Percentiles rank a stretch among this genome's conserved stretches.
These are phyloP conservation scores for Aquilaria malaccensis DNA, from an alignment of 345 rosid species.

Conservation along the genomic window DNA sequence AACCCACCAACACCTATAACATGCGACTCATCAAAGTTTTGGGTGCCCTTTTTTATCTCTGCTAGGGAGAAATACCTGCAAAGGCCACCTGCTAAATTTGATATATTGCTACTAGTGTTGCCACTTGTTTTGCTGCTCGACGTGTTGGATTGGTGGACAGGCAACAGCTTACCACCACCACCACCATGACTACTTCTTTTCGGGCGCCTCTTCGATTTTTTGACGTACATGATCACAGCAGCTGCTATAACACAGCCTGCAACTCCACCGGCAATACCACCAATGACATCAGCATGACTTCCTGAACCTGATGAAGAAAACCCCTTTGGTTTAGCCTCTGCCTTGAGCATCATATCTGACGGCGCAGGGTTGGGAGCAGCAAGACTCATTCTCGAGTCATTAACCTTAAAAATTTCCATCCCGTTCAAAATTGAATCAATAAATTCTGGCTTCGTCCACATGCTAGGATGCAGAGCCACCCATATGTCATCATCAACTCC, in stretches of 20 bases:
- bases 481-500: conserved; percentile 24
- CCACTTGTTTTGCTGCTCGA: conserved; percentile 27
- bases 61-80: conserved; percentile 47
- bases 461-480: conserved; percentile 43
- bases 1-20: conserved; percentile 67
- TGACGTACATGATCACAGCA: conserved; percentile 13
- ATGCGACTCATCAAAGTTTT: conserved; percentile 38
- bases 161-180: conserved; percentile 28
- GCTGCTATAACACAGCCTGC: conserved; percentile 28
- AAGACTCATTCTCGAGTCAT: conserved; percentile 26
- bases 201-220: conserved; percentile 19
- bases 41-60: conserved; percentile 39
- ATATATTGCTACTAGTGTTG: conserved; percentile 22
- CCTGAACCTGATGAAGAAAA: conserved; percentile 12
- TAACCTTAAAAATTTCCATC: conserved; percentile 52
- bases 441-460: conserved; percentile 24
- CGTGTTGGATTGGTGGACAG: conserved; percentile 28
- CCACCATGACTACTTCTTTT: conserved; percentile 8
- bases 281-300: conserved; percentile 13
- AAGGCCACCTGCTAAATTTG: conserved; percentile 45
- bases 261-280: conserved; percentile 34
- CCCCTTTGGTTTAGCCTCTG: conserved; percentile 13
- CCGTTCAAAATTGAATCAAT: conserved; percentile 43
- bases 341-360: conserved; percentile 28
- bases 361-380: conserved; percentile 48